Percentiles rank a stretch among this genome's conserved stretches.
Conservation (phyloP, 2,329 filamentous ascomycete genomes). For the Chaetomiaceae sp. region DNA sequence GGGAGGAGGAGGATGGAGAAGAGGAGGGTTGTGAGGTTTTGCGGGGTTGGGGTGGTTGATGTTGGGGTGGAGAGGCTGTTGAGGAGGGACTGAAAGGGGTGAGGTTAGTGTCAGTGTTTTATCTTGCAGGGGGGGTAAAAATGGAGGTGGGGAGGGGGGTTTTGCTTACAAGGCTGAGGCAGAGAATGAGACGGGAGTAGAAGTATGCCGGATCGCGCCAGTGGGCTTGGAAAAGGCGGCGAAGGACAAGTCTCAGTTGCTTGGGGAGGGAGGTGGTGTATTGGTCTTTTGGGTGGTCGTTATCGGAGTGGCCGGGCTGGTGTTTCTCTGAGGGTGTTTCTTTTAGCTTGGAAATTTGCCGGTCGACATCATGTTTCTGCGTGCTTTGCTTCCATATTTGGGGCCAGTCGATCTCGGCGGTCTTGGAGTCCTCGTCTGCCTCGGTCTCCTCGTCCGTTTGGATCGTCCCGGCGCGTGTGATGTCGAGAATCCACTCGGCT, state of each 20-base stretch:
- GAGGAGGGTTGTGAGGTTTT: constrained; percentile 65
- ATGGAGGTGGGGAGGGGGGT: not conserved
- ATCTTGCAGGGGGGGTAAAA: not conserved
- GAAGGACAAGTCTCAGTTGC: not conserved
- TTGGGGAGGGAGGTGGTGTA: not conserved
- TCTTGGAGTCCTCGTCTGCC: not conserved
- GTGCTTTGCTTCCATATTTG: not conserved
- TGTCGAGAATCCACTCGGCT: constrained; percentile 66
- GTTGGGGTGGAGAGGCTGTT: constrained; percentile 60
- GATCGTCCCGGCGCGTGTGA: not conserved
- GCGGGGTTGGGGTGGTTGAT: constrained; percentile 41
- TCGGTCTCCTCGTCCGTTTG: not conserved
- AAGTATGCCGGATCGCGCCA: not conserved
- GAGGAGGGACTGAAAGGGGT: not conserved
- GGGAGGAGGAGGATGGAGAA: constrained; percentile 72
- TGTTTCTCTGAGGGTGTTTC: not conserved
- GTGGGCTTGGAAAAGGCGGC: not conserved
- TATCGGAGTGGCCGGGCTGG: too few species aligned
- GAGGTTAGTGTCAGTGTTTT: not conserved
- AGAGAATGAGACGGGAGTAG: not conserved
- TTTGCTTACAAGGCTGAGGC: not conserved
- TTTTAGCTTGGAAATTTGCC: not conserved
- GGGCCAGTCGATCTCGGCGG: not conserved
- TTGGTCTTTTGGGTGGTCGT: not conserved
- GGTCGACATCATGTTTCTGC: not conserved